These are phyloP conservation scores for Penicillium nordicum DNA, from an alignment of 2,329 filamentous ascomycete species.

Conservation along the genomic window DNA sequence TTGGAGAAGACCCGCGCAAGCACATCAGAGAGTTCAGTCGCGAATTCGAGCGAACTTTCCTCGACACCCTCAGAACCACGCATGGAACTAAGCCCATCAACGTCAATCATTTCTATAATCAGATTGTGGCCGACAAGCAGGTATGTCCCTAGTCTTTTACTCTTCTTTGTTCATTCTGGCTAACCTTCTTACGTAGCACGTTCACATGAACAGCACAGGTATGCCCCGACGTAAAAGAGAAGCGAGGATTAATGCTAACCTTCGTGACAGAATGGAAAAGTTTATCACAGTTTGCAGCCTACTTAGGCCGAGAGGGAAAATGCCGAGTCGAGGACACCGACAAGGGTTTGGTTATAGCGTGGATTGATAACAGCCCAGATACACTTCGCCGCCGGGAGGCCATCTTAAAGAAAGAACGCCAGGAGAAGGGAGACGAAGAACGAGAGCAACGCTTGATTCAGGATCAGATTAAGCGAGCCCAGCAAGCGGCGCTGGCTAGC, in stretches of 20 bases:
- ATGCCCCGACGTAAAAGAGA: not conserved
- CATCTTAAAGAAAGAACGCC: constrained; percentile 74
- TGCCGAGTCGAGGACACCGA: constrained; percentile 86
- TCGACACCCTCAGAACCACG: constrained; percentile 71
- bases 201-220: constrained; percentile 85
- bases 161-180: not conserved
- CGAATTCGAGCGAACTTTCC: constrained; percentile 77
- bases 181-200: constrained; percentile 49
- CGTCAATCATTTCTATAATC: constrained; percentile 91
- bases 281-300: constrained; percentile 84
- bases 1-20: constrained; percentile 83
- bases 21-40: constrained; percentile 77
- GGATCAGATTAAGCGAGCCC: constrained; percentile 77
- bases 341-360: constrained; percentile 78
- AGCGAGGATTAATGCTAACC: not conserved
- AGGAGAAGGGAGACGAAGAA: constrained; percentile 89
- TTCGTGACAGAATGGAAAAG: constrained; percentile 64
- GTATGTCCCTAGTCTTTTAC: not conserved
- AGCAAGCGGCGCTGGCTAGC: constrained; percentile 53
- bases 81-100: constrained; percentile 90
- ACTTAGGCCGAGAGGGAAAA: constrained; percentile 79
- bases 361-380: constrained; percentile 89
- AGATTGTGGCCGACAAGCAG: constrained; percentile 69
- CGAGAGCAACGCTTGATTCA: constrained; percentile 77
- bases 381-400: constrained; percentile 77